Evolutionary conservation across 345 rosid species (phyloP).

Genomic region (Melaleuca alternifolia): DNA sequence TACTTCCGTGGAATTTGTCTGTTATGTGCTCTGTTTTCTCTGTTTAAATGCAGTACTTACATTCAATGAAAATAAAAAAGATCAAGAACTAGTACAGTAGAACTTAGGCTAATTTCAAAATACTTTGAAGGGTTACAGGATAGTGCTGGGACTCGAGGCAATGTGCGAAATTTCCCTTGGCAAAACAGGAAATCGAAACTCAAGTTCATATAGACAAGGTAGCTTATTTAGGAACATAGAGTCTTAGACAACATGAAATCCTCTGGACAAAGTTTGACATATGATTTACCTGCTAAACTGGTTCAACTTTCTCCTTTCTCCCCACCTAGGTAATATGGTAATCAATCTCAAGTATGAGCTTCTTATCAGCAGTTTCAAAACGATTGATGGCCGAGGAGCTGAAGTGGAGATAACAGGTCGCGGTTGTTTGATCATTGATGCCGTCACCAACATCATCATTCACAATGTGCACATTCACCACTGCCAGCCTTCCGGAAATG

Average conservation of each 20-base stretch:
- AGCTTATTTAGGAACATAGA: not conserved
- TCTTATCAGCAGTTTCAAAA: constrained; percentile 8
- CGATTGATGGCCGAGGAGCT: constrained; percentile 15
- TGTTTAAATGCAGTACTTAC: not conserved
- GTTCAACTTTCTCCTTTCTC: not conserved
- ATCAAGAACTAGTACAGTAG: not conserved
- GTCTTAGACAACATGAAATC: not conserved
- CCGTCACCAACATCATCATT: constrained; percentile 8
- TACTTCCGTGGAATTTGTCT: not conserved
- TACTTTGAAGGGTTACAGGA: not conserved
- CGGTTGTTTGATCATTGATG: constrained; percentile 3
- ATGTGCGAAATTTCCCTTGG: not conserved
- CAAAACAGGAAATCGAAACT: not conserved
- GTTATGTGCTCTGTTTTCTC: not conserved
- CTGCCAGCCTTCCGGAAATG: constrained; percentile 12
- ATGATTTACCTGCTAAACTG: not conserved
- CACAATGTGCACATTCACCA: constrained; percentile 8
- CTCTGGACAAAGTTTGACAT: not conserved
- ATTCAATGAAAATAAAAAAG: not conserved
- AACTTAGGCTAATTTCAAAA: not conserved
- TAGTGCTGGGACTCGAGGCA: not conserved
- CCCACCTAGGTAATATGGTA: constrained; percentile 3
- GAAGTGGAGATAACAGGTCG: constrained; percentile 1
- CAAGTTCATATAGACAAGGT: not conserved
- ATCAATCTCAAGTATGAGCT: constrained; percentile 11